Evolutionary conservation across 306 rosid genomes (phyloP).

Genomic region (Malus asiatica): DNA sequence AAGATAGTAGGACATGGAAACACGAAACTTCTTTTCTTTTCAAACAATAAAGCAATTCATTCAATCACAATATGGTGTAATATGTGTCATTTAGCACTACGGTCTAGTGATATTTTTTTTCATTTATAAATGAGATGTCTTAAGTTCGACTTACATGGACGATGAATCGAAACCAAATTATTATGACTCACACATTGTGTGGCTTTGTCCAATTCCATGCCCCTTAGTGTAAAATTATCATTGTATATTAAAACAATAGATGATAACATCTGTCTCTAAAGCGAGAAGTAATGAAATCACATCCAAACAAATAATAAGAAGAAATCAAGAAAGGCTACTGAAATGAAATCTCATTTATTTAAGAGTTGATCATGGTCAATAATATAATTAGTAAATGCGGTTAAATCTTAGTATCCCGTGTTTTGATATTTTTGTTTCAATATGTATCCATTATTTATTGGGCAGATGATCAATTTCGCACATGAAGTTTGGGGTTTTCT

Average conservation of each 20-base stretch:
- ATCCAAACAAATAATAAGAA: not conserved
- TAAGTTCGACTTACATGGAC: no score
- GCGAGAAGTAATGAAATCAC: not conserved
- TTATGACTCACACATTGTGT: no score
- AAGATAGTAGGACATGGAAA: no score
- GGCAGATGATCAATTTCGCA: not conserved
- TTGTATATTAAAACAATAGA: not conserved
- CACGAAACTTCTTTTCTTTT: no score
- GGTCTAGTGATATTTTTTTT: no score
- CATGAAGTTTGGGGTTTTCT: not conserved
- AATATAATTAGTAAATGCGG: not conserved
- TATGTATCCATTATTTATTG: not conserved
- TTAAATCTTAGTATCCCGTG: not conserved
- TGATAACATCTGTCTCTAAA: not conserved
- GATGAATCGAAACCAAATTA: no score
- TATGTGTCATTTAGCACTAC: no score
- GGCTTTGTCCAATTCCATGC: no score
- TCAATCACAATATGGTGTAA: no score
- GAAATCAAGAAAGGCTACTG: not conserved
- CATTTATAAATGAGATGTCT: not conserved
- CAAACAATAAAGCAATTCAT: no score
- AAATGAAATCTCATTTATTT: not conserved
- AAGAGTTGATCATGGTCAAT: not conserved
- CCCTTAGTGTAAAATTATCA: no score
- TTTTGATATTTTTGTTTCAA: not conserved